Evolutionary conservation across 164 flowering plant species (phyloP), one percentile per base, ranked within the genome.

Genomic region (Nymphaea colorata): DNA sequence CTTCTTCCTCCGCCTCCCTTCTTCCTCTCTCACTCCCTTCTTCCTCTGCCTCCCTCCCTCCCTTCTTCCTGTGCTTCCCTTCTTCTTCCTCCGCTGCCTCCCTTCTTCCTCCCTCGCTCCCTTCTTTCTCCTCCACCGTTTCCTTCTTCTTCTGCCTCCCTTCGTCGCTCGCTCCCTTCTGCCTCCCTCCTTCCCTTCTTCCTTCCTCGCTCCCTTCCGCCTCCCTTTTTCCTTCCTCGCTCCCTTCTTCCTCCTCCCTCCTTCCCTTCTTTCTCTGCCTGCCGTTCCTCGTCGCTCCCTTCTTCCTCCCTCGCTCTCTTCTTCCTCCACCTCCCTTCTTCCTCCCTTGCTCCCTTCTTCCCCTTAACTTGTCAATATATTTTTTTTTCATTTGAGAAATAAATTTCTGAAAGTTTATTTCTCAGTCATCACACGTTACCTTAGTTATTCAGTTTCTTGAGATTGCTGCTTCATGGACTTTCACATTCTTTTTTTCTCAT

Each of bases 251-350:
- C 16, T 8, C 59, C 16, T 16, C 16, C 16, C 12, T 10, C 59
- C 1, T 16, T 10, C 42, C 7, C 36, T 41, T 16, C 61, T 47
- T 57, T 60, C 16, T 57, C 42, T 18, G 62, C 43, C 59, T 25
- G 18, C 41, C n/a, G 3, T 41, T 51, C 17, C 42, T 25, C 16
- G 7, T n/a, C 5, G 57, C 47, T 51, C 7, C 18, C n/a, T 2
- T 42, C 68, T 63, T 11, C 41, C 36, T 36, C 18, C 15, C 15
- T 57, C 57, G 36, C 64, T 25, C 36, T 25, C 36, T 25, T 25
- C 36, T 25, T 25, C 36, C 36, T 25, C 66, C 72, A 0, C 68
- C 72, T 70, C 66, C 66, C 68, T 4, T 70, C 60, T 25, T 65
- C 66, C 67, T 64, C 36, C 36, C 36, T 25, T 1, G 1, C 61